Evolutionary conservation across 2,329 filamentous ascomycete species (phyloP).

Genomic region (Blastomyces emzantsi): DNA sequence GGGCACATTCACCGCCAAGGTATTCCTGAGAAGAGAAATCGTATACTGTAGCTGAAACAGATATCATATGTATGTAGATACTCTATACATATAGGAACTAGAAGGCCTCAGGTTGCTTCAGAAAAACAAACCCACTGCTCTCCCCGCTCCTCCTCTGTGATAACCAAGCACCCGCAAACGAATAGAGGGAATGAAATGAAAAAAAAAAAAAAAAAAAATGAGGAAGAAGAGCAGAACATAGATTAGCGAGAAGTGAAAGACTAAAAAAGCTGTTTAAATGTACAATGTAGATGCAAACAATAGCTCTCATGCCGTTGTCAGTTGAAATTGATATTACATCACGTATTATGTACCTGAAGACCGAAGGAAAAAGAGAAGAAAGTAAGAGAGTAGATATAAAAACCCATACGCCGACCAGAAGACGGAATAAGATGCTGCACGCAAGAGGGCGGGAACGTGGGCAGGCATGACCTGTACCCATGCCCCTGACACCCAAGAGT

Average conservation of each 20-base stretch:
- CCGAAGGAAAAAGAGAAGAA: not conserved
- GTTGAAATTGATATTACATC: not conserved
- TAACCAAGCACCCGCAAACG: not conserved
- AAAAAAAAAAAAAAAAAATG: not conserved
- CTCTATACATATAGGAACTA: not conserved
- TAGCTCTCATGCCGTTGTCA: not conserved
- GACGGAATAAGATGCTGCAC: not conserved
- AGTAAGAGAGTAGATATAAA: not conserved
- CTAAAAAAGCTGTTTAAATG: not conserved
- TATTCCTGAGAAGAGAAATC: too few species aligned
- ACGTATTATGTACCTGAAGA: constrained; percentile 1
- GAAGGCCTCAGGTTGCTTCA: not conserved
- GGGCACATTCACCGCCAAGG: not conserved
- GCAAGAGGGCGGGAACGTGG: not conserved
- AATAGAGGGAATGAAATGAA: not conserved
- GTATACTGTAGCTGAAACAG: not conserved
- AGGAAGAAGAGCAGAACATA: not conserved
- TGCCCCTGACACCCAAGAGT: not conserved
- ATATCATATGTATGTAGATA: not conserved
- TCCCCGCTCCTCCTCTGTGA: too few species aligned
- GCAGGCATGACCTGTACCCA: not conserved
- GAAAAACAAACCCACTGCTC: not conserved
- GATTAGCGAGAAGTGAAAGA: not conserved
- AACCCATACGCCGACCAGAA: not conserved
- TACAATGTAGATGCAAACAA: not conserved